Percentiles rank a stretch among this genome's conserved stretches.
Conservation (phyloP, 306 rosid species). For the Castanea mollissima region DNA sequence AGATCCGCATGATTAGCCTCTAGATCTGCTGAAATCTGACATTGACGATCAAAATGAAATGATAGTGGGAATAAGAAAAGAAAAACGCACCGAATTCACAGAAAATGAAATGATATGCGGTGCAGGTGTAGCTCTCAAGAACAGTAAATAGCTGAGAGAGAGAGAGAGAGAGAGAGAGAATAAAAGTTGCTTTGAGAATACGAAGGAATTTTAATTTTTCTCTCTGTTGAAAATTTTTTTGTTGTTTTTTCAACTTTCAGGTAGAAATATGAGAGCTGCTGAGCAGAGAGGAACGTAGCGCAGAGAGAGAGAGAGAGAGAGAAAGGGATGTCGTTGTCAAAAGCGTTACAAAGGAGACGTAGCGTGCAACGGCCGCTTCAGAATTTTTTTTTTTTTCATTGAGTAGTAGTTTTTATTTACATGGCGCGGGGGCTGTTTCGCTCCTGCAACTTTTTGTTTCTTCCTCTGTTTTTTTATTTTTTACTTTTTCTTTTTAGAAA, state of each 20-base stretch:
- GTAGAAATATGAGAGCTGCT: conserved; percentile 2
- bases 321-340: conserved; percentile 42
- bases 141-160: not conserved
- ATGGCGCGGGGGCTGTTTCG: conserved; percentile 45
- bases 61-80: not conserved
- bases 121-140: too few species aligned
- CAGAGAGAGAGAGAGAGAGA: not conserved
- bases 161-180: conserved; percentile 4
- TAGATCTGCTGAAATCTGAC: conserved; percentile 12
- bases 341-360: conserved; percentile 41
- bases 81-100: not conserved
- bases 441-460: conserved; percentile 3
- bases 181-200: conserved; percentile 32
- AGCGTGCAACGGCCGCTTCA: conserved; percentile 71
- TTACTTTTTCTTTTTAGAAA: not conserved
- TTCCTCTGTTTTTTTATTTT: not conserved
- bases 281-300: conserved; percentile 13
- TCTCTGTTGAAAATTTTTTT: not conserved
- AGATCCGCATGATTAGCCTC: not conserved
- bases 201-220: conserved; percentile 30
- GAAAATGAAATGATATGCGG: not conserved
- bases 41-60: not conserved
- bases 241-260: conserved; percentile 25
- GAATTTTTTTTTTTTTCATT: not conserved
- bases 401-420: too few species aligned